Base-by-base conservation (phyloP, 164 flowering plant genomes). In the Berberis vulgaris region DNA sequence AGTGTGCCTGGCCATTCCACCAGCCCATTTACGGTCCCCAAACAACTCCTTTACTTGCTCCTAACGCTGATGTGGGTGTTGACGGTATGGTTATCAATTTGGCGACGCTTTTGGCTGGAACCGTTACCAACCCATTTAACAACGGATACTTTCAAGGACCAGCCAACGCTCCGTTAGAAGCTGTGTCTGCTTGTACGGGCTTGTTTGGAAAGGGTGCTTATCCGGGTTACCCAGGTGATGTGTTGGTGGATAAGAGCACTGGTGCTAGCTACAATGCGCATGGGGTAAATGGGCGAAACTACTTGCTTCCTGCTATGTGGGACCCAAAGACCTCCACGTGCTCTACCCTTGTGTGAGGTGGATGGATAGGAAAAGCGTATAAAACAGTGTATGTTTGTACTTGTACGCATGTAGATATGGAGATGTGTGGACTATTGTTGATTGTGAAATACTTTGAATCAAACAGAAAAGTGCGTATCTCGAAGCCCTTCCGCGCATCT, bases 101-200 rank as follows among this genome's bases (percentile, higher is more conserved):
- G 50, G 97, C 94, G 2, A 84, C 96, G 2, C 73, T 83, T 1
- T 61, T 91, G 58, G 97, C 94, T 1, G 71, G 54, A 41, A 91
- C 91, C 26, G 26, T 26, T 26, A 26, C 26, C 26, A 26, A 26
- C 26, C 26, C 26, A 26, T 26, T 26, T 26, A 26, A 26, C 26
- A 26, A 26, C 26, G 26, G 26, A 26, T 26, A 26, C 26, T 26
- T 26, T 26, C 26, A 26, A 26, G 26, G 26, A 26, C 26, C 26
- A 26, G 26, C 26, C 26, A 26, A 26, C 26, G 26, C 26, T 49
- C 91, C 95, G 5, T 55, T 88, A 2, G 97, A 91, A 65, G 96
- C 97, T 0, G 96, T 83, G 4, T 74, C 93, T 40, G 96, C 94
- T 0, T 91, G 97, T 60, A 77, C 88, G 10, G 94, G 97, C 1